These are phyloP conservation scores for Penicillium sp. DNA, from an alignment of 2,329 filamentous ascomycete species.

Conservation along the genomic window DNA sequence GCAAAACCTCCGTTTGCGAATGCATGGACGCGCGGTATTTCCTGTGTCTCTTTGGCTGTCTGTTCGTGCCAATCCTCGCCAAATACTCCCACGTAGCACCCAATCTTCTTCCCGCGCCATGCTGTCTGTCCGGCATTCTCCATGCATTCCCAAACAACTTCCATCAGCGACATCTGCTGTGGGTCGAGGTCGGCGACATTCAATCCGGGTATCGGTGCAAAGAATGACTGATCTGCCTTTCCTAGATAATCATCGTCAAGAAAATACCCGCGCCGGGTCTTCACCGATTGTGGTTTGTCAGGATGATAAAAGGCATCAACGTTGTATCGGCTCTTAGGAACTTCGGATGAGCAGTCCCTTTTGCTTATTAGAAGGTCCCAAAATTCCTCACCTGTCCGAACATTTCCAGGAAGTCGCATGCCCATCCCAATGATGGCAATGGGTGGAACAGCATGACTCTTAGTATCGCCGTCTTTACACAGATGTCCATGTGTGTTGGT, in stretches of 20 bases:
- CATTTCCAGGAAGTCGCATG: constrained; percentile 26
- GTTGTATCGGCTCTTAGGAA: constrained; percentile 31
- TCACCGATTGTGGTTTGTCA: constrained; percentile 14
- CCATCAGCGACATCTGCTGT: constrained; percentile 33
- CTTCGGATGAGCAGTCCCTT: constrained; percentile 21
- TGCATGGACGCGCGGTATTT: constrained; percentile 3
- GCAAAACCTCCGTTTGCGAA: constrained; percentile 12
- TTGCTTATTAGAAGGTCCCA: constrained; percentile 29
- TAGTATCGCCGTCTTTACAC: background rate
- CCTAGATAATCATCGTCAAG: constrained; percentile 31
- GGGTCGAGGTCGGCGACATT: too few relatives aligned
- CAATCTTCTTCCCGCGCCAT: constrained; percentile 32
- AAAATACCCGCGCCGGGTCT: constrained; percentile 31
- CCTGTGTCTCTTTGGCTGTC: constrained; percentile 11
- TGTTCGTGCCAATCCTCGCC: constrained; percentile 25
- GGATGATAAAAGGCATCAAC: constrained; percentile 29
- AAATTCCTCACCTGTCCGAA: constrained; percentile 20
- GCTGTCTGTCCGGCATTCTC: constrained; percentile 32
- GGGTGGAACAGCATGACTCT: too few relatives aligned
- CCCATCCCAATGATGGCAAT: constrained; percentile 32
- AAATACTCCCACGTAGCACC: constrained; percentile 24
- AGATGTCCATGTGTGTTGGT: too few relatives aligned
- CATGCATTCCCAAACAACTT: constrained; percentile 35
- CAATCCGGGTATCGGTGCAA: background rate
- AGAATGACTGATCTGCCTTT: constrained; percentile 2